Percentiles rank a stretch among this genome's conserved stretches.
phyloP scores from a whole-genome alignment of 306 rosid genomes.

The Vigna unguiculata region DNA sequence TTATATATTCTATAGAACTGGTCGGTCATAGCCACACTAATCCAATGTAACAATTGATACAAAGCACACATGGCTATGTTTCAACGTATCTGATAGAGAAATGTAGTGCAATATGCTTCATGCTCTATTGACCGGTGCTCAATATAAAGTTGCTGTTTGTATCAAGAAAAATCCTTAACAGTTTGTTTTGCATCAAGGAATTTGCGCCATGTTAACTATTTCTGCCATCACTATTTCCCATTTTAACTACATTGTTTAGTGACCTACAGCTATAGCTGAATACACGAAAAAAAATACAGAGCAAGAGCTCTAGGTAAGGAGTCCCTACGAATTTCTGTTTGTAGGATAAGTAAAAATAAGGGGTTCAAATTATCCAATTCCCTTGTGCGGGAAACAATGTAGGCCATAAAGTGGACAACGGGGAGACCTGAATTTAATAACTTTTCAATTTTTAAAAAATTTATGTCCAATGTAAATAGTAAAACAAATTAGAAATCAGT shows the following conservation, averaged over 20 bases:
- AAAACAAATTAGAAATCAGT: not conserved
- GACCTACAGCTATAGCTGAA: not conserved
- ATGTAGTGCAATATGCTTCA: not conserved
- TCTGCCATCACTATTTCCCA: not conserved
- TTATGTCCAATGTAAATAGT: conserved; percentile 16
- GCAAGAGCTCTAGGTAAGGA: not conserved
- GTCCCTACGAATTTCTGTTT: not conserved
- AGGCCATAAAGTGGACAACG: conserved; percentile 1
- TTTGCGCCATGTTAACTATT: not conserved
- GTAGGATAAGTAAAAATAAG: conserved; percentile 19
- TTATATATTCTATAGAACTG: not conserved
- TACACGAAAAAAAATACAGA: not conserved
- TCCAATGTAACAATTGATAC: not conserved
- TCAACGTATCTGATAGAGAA: not conserved
- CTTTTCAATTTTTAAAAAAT: not conserved
- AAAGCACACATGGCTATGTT: not conserved
- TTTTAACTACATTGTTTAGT: not conserved
- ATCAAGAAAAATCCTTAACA: too few relatives aligned
- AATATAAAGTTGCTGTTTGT: not conserved
- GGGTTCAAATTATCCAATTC: not conserved
- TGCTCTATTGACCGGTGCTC: not conserved
- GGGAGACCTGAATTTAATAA: not conserved
- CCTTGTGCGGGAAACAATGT: not conserved
- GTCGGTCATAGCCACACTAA: not conserved
- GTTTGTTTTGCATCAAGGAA: too few relatives aligned